These are phyloP conservation scores for Strombidium stylifer DNA, from an alignment of 73 alveolate species.

Conservation along the genomic window DNA sequence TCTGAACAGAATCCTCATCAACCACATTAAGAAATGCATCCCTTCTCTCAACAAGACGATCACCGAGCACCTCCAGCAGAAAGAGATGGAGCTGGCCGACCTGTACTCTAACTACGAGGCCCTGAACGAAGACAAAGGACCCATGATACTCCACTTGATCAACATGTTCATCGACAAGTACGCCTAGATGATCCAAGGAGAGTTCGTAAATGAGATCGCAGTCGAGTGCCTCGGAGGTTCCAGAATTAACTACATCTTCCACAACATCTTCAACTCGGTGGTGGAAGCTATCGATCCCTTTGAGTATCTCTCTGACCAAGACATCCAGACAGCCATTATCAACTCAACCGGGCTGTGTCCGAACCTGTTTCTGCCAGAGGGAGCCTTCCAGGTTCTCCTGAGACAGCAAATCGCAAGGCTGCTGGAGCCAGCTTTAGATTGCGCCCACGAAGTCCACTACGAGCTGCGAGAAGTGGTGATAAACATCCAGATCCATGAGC, in stretches of 20 bases:
- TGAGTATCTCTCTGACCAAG: conserved; percentile 64
- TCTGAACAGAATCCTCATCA: conserved; percentile 23
- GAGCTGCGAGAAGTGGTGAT: conserved; percentile 73
- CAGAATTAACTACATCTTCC: conserved; percentile 65
- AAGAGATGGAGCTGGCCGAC: conserved; percentile 37
- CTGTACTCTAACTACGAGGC: conserved; percentile 16
- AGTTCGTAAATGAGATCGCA: conserved; percentile 53
- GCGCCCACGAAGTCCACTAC: conserved; percentile 75
- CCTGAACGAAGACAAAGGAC: conserved; percentile 39
- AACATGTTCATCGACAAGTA: conserved; percentile 31
- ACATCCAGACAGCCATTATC: conserved; percentile 75
- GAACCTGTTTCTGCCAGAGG: conserved; percentile 89
- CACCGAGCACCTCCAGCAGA: conserved; percentile 11
- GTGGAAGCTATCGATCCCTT: conserved; percentile 71
- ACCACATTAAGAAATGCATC: conserved; percentile 33
- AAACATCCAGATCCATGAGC: conserved; percentile 64
- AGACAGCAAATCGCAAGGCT: conserved; percentile 82
- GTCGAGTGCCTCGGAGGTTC: conserved; percentile 78
- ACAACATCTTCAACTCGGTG: conserved; percentile 52
- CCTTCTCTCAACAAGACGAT: conserved; percentile 30
- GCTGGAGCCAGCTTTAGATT: conserved; percentile 76
- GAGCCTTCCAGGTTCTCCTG: conserved; percentile 89
- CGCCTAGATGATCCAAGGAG: conserved; percentile 66
- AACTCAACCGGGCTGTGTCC: conserved; percentile 84
- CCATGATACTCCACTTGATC: conserved; percentile 28